Base-by-base conservation (phyloP, 306 rosid species). In the Benincasa hispida region DNA sequence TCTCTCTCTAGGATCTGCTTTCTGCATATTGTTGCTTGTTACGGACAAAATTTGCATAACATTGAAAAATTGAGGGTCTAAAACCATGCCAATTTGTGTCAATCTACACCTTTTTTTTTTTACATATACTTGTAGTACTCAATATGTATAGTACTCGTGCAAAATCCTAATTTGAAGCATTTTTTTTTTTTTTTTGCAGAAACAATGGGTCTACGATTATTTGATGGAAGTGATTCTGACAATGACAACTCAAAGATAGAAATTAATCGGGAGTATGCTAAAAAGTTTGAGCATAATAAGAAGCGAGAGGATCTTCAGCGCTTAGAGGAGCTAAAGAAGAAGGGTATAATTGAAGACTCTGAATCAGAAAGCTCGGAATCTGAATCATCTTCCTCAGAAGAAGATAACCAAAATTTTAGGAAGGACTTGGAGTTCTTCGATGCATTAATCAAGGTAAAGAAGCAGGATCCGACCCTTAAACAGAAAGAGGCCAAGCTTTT, bases 231-330 rank as follows among this genome's bases (percentile, higher is more conserved):
- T 37, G 96, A 88, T 72, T 81, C 88, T 0, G 97, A 94, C 42
- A 50, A 68, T 21, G 90, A 88, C 0, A 84, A 86, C 15, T 56
- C 95, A 5, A 81, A 86, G 81, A 82, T 91, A 51, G 82, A 88
- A 84, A 86, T 94, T 75, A 79, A 92, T 54, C 59, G 35, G 65
- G 88, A 76, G 9, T 87, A 70, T 77, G 90, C 90, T 24, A 82
- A 79, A 19, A 85, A 82, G 79, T 85, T 63, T 51, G 87, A 87
- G 81, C 87, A 94, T 88, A 94, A 94, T 83, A 94, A 94, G 87
- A 88, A 78, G 87, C 87, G 96, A 17, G 95, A 91, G 85, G 96
- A 81, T 54, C 96, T 94, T 66, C 96, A 94, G 8, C 89, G 93
- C 10, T 87, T 78, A 25, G 91, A 87, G 78, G 98, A 90, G 80